Percentiles rank a stretch among this genome's conserved stretches.
phyloP scores from a whole-genome alignment of 2,329 filamentous ascomycete genomes.

The Rachicladosporium sp. region DNA sequence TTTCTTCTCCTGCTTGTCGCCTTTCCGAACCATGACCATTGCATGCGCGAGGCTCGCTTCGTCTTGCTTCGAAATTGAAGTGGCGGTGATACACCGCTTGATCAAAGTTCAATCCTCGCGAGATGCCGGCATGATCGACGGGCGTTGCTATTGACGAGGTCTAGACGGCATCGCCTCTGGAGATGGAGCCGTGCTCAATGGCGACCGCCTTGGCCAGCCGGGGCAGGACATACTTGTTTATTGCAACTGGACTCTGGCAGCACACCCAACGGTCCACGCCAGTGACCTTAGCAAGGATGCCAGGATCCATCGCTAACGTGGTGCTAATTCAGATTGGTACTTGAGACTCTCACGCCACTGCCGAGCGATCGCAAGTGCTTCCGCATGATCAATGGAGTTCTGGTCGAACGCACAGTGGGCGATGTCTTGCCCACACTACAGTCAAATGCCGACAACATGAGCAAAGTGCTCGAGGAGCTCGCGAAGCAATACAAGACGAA shows the following conservation, averaged over 20 bases:
- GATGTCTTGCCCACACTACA: slow-evolving; percentile 84
- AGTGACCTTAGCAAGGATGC: no score
- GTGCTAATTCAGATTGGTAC: slow-evolving; percentile 70
- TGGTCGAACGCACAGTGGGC: slow-evolving; percentile 86
- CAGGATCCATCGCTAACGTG: no score
- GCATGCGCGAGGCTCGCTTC: no score
- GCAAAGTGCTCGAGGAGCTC: slow-evolving; percentile 85
- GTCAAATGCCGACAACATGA: slow-evolving; percentile 87
- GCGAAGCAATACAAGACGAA: slow-evolving; percentile 94
- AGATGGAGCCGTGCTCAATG: no score
- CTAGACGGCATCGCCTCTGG: no score
- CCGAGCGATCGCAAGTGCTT: slow-evolving; percentile 87
- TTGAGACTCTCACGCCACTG: slow-evolving; percentile 80
- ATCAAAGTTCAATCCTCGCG: not conserved
- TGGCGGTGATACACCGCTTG: not conserved
- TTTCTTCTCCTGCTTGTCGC: slow-evolving; percentile 2
- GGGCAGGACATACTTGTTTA: no score
- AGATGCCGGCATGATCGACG: no score
- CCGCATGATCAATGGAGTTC: slow-evolving; percentile 93
- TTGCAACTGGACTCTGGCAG: no score
- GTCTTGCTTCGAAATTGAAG: not conserved
- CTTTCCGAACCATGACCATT: not conserved
- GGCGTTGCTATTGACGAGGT: no score
- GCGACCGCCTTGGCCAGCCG: no score
- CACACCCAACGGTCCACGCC: no score